Evolutionary conservation across 1,284 basidiomycete genomes (phyloP).

Genomic region (Tilletia walkeri): DNA sequence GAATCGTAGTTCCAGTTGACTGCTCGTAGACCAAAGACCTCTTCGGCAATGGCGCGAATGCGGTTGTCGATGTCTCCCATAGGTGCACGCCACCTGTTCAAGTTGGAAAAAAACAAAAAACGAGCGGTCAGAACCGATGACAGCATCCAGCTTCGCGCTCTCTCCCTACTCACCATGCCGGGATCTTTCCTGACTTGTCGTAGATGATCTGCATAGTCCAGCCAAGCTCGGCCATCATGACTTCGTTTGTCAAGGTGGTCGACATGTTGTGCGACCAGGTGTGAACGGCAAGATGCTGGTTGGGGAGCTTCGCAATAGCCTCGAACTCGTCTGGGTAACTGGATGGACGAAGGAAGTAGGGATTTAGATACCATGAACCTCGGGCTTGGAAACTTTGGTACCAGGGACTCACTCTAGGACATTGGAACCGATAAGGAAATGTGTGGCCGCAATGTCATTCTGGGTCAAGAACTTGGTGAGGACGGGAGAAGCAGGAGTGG

Average conservation of each 20-base stretch:
- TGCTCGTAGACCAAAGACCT: conserved; percentile 55
- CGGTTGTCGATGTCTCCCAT: conserved; percentile 58
- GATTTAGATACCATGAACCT: not conserved
- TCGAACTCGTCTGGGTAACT: conserved; percentile 17
- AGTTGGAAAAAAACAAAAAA: conserved; percentile 22
- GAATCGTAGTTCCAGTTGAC: conserved; percentile 57
- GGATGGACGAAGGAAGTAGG: not conserved
- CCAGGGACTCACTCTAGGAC: conserved; percentile 58
- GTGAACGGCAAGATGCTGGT: conserved; percentile 58
- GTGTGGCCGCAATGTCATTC: conserved; percentile 66
- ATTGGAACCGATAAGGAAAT: conserved; percentile 77
- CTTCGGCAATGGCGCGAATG: conserved; percentile 46
- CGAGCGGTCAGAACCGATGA: conserved; percentile 27
- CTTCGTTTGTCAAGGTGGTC: conserved; percentile 26
- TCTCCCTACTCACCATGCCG: conserved; percentile 21
- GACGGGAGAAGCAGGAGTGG: conserved; percentile 58
- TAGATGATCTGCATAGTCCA: conserved; percentile 33
- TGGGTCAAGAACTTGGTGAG: conserved; percentile 65
- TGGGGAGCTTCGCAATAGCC: conserved; percentile 39
- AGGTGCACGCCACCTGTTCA: conserved; percentile 64
- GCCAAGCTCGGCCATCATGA: conserved; percentile 28
- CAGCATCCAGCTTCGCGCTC: conserved; percentile 22
- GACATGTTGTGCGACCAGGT: conserved; percentile 52
- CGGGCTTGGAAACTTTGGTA: too few relatives aligned
- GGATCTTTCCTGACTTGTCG: conserved; percentile 24